Evolutionary conservation across 306 rosid species (phyloP).

Genomic region (Dryas alaskensis): DNA sequence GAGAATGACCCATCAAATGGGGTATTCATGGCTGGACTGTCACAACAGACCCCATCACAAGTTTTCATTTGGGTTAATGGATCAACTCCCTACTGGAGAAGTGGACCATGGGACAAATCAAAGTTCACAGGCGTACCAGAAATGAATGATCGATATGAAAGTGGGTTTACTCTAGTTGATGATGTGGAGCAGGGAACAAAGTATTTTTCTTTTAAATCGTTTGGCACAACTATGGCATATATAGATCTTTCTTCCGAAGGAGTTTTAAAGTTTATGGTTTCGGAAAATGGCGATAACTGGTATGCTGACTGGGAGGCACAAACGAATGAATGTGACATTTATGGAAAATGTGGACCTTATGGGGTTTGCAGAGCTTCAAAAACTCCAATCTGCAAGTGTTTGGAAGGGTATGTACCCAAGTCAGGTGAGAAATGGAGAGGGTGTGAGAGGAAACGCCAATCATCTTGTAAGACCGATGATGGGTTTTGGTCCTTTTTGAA

Average conservation of each 20-base stretch:
- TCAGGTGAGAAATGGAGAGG: constrained; percentile 24
- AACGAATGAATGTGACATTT: too few species aligned
- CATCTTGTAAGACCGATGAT: background rate
- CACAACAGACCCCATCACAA: constrained; percentile 32
- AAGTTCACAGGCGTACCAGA: constrained; percentile 38
- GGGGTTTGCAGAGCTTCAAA: constrained; percentile 15
- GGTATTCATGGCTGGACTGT: constrained; percentile 20
- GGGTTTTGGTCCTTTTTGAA: constrained; percentile 6
- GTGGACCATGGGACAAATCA: constrained; percentile 55
- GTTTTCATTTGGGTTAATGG: constrained; percentile 33
- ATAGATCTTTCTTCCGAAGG: too few species aligned
- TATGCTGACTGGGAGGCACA: too few species aligned
- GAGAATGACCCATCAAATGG: constrained; percentile 44
- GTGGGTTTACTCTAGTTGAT: too few species aligned
- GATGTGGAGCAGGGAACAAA: too few species aligned
- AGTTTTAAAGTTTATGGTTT: too few species aligned
- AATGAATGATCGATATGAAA: constrained; percentile 31
- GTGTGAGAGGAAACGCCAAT: constrained; percentile 13
- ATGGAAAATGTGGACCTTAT: too few species aligned
- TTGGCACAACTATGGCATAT: too few species aligned
- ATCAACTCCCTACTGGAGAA: constrained; percentile 42
- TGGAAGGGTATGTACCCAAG: constrained; percentile 20
- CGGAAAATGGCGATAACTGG: too few species aligned
- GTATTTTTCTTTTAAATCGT: too few species aligned
- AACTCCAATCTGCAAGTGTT: constrained; percentile 24